phyloP scores from a whole-genome alignment of 768 basidiomycete species.

The Naganishia antarctica region DNA sequence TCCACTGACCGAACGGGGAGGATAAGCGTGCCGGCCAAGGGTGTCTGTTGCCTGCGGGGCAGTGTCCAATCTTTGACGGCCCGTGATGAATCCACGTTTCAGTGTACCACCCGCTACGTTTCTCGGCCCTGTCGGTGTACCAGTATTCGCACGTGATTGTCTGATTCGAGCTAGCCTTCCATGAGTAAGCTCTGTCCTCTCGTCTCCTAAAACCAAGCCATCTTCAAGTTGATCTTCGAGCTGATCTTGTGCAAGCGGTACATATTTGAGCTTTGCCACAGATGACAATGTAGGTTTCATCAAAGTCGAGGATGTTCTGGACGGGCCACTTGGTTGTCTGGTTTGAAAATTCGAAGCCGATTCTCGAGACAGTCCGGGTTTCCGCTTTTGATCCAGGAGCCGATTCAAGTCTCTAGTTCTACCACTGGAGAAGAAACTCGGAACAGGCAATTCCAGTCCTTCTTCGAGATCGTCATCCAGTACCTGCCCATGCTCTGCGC shows the following conservation, averaged over 20 bases:
- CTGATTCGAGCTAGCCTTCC: conserved; percentile 28
- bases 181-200: conserved; percentile 36
- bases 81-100: conserved; percentile 14
- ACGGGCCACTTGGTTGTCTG: background rate
- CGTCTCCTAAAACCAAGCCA: conserved; percentile 43
- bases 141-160: conserved; percentile 11
- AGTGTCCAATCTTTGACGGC: background rate
- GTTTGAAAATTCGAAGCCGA: background rate
- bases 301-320: background rate
- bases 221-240: conserved; percentile 45
- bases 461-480: conserved; percentile 42
- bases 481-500: conserved; percentile 15
- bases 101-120: conserved; percentile 10
- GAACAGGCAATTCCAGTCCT: conserved; percentile 39
- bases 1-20: background rate
- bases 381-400: conserved; percentile 44
- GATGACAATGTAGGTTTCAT: conserved; percentile 22
- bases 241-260: conserved; percentile 5
- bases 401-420: conserved; percentile 41
- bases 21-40: background rate
- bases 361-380: conserved; percentile 31
- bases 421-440: conserved; percentile 38
- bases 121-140: conserved; percentile 13
- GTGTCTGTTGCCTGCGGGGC: background rate
- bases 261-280: conserved; percentile 9